These are phyloP conservation scores for Exidia glandulosa DNA, from an alignment of 768 basidiomycete genomes.

Conservation along the genomic window DNA sequence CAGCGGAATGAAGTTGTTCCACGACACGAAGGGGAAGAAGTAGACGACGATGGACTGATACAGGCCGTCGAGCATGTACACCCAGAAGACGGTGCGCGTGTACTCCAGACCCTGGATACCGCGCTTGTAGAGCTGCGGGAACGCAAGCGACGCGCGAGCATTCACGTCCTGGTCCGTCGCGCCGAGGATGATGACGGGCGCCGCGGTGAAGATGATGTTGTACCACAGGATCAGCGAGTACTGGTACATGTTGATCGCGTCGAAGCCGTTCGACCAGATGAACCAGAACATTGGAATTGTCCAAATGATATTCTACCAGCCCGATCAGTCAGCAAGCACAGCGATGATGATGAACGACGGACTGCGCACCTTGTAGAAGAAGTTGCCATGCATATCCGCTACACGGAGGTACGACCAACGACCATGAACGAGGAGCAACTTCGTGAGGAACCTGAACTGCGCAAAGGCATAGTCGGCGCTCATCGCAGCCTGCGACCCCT, in stretches of 20 bases:
- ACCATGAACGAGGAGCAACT: conserved; percentile 86
- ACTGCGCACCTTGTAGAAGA: conserved; percentile 87
- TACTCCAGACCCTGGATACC: conserved; percentile 92
- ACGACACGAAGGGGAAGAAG: conserved; percentile 76
- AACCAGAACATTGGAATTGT: conserved; percentile 93
- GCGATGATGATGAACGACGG: conserved; percentile 26
- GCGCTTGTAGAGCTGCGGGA: conserved; percentile 90
- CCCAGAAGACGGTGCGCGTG: conserved; percentile 84
- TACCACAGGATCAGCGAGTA: conserved; percentile 91
- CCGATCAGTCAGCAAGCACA: conserved; percentile 5
- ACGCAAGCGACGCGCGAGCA: conserved; percentile 81
- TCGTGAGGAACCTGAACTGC: conserved; percentile 89
- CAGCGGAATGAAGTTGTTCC: conserved; percentile 38
- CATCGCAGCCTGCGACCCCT: conserved; percentile 98
- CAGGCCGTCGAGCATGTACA: conserved; percentile 88
- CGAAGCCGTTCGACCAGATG: conserved; percentile 83
- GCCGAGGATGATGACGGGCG: conserved; percentile 89
- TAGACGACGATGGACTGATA: conserved; percentile 86
- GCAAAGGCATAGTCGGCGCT: conserved; percentile 98
- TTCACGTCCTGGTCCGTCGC: conserved; percentile 96
- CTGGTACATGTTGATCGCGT: conserved; percentile 89
- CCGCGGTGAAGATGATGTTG: conserved; percentile 86
- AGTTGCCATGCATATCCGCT: conserved; percentile 96
- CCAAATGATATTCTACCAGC: conserved; percentile 76
- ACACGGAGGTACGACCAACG: conserved; percentile 95